These are phyloP conservation scores for Scedosporium apiospermum DNA, from an alignment of 2,329 filamentous ascomycete species.

Conservation along the genomic window DNA sequence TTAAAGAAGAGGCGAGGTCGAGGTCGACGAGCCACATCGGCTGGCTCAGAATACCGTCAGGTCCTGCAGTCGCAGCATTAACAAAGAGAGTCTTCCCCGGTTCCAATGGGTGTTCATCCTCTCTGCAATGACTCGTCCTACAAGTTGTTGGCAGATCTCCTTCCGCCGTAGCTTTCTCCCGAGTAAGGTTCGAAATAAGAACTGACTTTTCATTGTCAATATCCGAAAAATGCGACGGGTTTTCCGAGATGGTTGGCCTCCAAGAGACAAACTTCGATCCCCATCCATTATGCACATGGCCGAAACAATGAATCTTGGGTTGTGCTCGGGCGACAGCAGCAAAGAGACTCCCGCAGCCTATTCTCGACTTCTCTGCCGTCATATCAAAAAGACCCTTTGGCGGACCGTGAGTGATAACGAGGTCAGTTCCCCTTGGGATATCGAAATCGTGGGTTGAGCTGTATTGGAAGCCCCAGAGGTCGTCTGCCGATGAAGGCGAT, in stretches of 20 bases:
- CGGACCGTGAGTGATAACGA: constrained; percentile 25
- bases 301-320: constrained; percentile 26
- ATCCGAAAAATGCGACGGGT: neutral
- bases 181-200: constrained; percentile 24
- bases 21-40: constrained; percentile 44
- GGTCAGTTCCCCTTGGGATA: constrained; percentile 15
- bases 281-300: constrained; percentile 23
- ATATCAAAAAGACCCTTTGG: constrained; percentile 31
- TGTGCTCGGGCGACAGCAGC: constrained; percentile 16
- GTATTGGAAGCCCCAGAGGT: constrained; percentile 35
- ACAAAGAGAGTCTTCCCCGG: constrained; percentile 43
- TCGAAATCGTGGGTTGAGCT: constrained; percentile 16
- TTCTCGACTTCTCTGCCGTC: constrained; percentile 15
- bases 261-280: constrained; percentile 36
- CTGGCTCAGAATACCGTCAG: constrained; percentile 30
- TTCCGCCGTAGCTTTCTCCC: constrained; percentile 16
- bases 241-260: constrained; percentile 16
- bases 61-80: constrained; percentile 44
- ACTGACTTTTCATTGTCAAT: constrained; percentile 16
- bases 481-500: constrained; percentile 18
- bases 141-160: constrained; percentile 22
- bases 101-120: constrained; percentile 15
- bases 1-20: constrained; percentile 20
- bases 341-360: constrained; percentile 21
- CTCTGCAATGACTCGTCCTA: constrained; percentile 12